These are phyloP conservation scores for Debaryomycetaceae sp. DNA, from an alignment of 1,139 yeast species.

Conservation along the genomic window DNA sequence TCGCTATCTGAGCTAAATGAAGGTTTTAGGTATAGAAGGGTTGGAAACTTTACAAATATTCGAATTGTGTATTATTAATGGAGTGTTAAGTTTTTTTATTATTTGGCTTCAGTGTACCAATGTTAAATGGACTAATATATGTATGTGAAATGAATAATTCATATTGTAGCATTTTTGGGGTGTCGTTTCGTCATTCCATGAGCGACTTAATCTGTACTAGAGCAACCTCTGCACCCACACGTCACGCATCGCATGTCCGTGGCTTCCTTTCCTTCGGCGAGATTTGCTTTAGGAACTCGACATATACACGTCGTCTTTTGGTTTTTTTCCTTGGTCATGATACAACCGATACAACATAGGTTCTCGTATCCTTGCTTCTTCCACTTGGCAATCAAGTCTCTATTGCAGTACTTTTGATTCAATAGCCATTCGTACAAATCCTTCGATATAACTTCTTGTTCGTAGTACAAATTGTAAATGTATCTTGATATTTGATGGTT, in stretches of 20 bases:
- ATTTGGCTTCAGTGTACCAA: conserved; percentile 2
- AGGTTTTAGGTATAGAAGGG: background rate
- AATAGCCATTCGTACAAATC: conserved; percentile 78
- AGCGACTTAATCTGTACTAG: conserved; percentile 62
- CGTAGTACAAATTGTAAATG: conserved; percentile 70
- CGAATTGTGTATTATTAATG: conserved; percentile 1
- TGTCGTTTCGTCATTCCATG: background rate
- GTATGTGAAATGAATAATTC: conserved; percentile 5
- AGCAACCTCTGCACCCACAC: conserved; percentile 89
- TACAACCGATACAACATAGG: conserved; percentile 80
- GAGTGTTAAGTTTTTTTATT: conserved; percentile 3
- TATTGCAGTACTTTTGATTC: conserved; percentile 65
- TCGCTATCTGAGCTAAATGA: background rate
- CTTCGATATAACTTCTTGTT: conserved; percentile 60
- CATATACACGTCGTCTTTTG: conserved; percentile 78
- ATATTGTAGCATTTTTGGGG: background rate
- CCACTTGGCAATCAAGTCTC: conserved; percentile 83
- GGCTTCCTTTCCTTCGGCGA: conserved; percentile 33
- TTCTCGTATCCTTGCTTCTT: conserved; percentile 86
- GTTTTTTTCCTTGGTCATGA: conserved; percentile 59
- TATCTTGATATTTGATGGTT: conserved; percentile 77
- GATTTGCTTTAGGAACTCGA: conserved; percentile 68
- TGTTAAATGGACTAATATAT: background rate
- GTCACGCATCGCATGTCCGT: conserved; percentile 62
- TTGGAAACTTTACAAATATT: background rate